Base-by-base conservation (phyloP, 2,329 filamentous ascomycete genomes). In the Boeremia exigua region DNA sequence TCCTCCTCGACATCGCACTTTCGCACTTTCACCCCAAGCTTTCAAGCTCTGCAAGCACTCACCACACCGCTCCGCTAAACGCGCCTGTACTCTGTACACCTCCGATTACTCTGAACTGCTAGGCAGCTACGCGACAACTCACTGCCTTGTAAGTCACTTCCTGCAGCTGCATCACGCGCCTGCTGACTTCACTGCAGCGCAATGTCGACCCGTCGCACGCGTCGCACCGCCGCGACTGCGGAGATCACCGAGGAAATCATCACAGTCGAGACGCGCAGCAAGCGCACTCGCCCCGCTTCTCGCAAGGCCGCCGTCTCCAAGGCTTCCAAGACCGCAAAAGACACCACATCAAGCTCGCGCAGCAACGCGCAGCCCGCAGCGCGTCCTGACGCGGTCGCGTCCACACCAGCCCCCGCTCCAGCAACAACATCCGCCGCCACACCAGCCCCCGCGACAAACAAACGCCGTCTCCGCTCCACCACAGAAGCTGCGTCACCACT, bases 171-270 rank as follows among this genome's bases (percentile, higher is more conserved):
- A 32, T 58, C 45, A 49, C 56, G 52, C 61, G 46, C 52, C 33
- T 53, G 48, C 63, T 66, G 12, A 66, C 53, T 40, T 43, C 19
- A 40, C 33, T 32, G 37, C 52, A 63, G 62, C 37, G 54, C 56
- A 49, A 66, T 65, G 60, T 49, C 57, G 47, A 59, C 62, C 54
- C 63, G 63, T 51, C 62, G 63, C 43, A 60, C 56, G 28, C 48
- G 38, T 17, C 59, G 58, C 40, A n/a, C 42, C 14, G 47, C 47
- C 10, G 60, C 58, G 36, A 44, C 52, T 7, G 43, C 56, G 27
- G 60, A 65, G 32, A 25, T 55, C n/a, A 44, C 56, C 17, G 58
- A 59, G 38, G 43, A 57, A 30, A 36, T 53, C 14, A 46, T 39
- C 12, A 45, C 48, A 3, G 27, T 58, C 43, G 63, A 55, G 53